Percentiles rank a stretch among this genome's conserved stretches.
These are phyloP conservation scores for Lactuca sativa DNA, from an alignment of 129 eudicot genomes.

Conservation along the genomic window DNA sequence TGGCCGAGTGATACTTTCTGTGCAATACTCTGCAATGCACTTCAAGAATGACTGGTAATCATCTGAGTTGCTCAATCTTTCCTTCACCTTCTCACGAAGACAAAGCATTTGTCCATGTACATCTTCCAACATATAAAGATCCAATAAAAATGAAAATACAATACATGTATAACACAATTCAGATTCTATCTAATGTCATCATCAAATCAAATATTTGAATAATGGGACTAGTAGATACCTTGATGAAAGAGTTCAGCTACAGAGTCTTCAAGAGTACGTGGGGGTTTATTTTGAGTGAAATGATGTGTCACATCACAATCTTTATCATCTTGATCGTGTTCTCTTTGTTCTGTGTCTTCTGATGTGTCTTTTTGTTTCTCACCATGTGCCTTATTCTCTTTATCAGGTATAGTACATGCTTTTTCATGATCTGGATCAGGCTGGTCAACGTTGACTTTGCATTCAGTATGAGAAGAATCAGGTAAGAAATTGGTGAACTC, in stretches of 20 bases:
- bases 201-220: background rate
- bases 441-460: conserved; percentile 47
- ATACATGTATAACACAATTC: no score
- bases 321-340: conserved; percentile 44
- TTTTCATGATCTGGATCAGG: conserved; percentile 49
- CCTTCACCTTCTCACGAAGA: conserved; percentile 80
- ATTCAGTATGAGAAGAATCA: conserved; percentile 47
- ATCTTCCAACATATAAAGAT: conserved; percentile 42
- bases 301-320: conserved; percentile 36
- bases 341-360: conserved; percentile 43
- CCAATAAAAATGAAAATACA: conserved; percentile 12
- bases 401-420: conserved; percentile 40
- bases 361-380: conserved; percentile 55
- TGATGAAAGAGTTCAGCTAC: conserved; percentile 56
- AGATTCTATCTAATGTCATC: background rate
- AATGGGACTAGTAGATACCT: conserved; percentile 30
- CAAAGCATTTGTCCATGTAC: conserved; percentile 56
- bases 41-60: conserved; percentile 61
- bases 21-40: conserved; percentile 60
- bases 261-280: conserved; percentile 50
- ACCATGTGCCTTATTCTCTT: conserved; percentile 42
- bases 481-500: conserved; percentile 84
- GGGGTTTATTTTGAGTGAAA: conserved; percentile 44
- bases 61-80: conserved; percentile 54
- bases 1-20: conserved; percentile 51